Conservation (phyloP, 305 asterid species). For the Withania somnifera region DNA sequence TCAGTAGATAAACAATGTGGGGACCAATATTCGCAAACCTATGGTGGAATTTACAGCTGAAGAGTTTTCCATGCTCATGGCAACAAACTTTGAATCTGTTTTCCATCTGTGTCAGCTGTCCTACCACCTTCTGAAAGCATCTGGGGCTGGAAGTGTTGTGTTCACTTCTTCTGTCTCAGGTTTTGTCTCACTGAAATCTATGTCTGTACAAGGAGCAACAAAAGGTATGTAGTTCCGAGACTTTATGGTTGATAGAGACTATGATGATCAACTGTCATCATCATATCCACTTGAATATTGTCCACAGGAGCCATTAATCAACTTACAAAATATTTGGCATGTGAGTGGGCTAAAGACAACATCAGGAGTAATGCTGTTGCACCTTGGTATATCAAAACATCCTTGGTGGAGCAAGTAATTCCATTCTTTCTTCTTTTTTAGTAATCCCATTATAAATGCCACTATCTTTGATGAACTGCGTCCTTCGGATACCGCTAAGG, state of each 20-base stretch:
- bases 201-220: conserved; percentile 62
- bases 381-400: conserved; percentile 60
- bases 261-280: conserved; percentile 4
- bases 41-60: conserved; percentile 44
- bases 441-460: not conserved
- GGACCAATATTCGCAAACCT: conserved; percentile 50
- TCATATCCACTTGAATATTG: not conserved
- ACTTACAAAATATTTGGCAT: conserved; percentile 32
- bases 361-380: conserved; percentile 43
- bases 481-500: not conserved
- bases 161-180: conserved; percentile 65
- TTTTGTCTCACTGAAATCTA: conserved; percentile 49
- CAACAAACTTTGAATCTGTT: conserved; percentile 46
- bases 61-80: conserved; percentile 37
- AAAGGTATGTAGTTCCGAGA: conserved; percentile 27
- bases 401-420: conserved; percentile 61
- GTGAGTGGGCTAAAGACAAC: conserved; percentile 37
- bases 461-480: not conserved
- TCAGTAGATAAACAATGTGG: conserved; percentile 53
- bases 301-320: conserved; percentile 38
- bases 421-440: not conserved
- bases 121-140: conserved; percentile 40
- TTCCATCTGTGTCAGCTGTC: conserved; percentile 55
- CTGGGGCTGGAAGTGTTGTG: conserved; percentile 47
- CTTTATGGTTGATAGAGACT: not conserved